A percentile compares a stretch with the other conserved stretches of the same genome.
Conservation (phyloP, 768 basidiomycete genomes). For the Leccinellum luteum region DNA sequence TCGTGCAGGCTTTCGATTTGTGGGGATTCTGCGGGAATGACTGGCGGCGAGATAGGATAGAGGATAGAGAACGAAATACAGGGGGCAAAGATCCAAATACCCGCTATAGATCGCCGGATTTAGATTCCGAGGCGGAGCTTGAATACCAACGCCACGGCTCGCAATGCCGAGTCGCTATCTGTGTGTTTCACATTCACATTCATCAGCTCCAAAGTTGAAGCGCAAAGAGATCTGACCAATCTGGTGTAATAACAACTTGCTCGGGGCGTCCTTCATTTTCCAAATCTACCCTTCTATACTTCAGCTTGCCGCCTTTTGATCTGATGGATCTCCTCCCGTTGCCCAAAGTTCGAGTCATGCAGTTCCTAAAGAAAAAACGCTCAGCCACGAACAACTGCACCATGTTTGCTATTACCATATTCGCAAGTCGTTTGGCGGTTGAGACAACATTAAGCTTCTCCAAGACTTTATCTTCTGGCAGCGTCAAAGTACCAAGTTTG, state of each 20-base stretch:
- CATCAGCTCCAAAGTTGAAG: not conserved
- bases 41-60: conserved; percentile 1
- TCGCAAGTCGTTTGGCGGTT: conserved; percentile 88
- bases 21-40: not conserved
- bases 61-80: conserved; percentile 10
- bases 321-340: conserved; percentile 79
- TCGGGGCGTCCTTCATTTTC: not conserved
- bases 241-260: not conserved
- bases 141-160: conserved; percentile 4
- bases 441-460: conserved; percentile 87
- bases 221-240: conserved; percentile 12
- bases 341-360: conserved; percentile 86
- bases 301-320: conserved; percentile 43
- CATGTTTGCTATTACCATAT: conserved; percentile 61
- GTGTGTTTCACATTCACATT: too few species aligned
- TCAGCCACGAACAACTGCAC: conserved; percentile 3
- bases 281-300: conserved; percentile 1
- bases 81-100: conserved; percentile 12
- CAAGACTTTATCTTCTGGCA: conserved; percentile 80
- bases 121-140: conserved; percentile 17
- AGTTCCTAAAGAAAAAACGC: conserved; percentile 53
- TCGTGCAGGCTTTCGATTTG: not conserved
- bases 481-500: conserved; percentile 65
- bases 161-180: conserved; percentile 6
- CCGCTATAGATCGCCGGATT: conserved; percentile 11